A percentile compares a stretch with the other conserved stretches of the same genome.
Evolutionary conservation across 768 basidiomycete species (phyloP).

Genomic region (Leccinum broughii): DNA sequence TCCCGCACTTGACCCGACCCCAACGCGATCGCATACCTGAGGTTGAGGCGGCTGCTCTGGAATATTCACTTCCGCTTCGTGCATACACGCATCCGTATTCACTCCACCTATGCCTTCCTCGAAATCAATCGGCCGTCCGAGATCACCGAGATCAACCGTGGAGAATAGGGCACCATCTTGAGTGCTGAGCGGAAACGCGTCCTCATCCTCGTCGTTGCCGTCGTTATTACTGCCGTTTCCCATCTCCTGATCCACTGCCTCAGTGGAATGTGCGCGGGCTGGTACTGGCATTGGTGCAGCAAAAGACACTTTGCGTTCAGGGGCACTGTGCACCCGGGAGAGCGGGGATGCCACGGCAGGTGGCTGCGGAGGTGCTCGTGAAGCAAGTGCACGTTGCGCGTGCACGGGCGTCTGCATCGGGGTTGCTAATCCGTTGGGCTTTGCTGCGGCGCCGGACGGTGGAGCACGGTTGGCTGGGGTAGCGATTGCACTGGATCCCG

Average conservation of each 20-base stretch:
- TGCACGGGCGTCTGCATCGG: constrained; percentile 38
- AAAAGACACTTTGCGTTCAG: constrained; percentile 18
- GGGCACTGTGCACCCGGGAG: constrained; percentile 8
- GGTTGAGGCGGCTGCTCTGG: neutral
- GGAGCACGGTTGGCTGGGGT: neutral
- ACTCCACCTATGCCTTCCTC: constrained; percentile 36
- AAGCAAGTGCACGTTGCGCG: constrained; percentile 29
- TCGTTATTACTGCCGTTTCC: neutral
- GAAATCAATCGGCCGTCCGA: constrained; percentile 39
- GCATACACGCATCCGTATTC: constrained; percentile 11
- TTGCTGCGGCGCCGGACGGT: neutral
- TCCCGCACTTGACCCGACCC: no score
- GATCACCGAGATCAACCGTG: constrained; percentile 50
- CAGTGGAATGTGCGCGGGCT: neutral
- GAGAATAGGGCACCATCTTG: constrained; percentile 72
- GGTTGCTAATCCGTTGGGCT: constrained; percentile 30
- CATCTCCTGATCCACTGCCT: constrained; percentile 2
- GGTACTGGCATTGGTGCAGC: neutral
- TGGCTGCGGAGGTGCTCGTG: constrained; percentile 7
- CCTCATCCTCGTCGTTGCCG: constrained; percentile 27
- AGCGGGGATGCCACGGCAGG: constrained; percentile 13
- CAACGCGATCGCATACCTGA: no score
- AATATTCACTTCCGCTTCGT: constrained; percentile 2
- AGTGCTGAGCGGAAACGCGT: constrained; percentile 52
- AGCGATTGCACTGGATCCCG: neutral